Base-by-base conservation (phyloP, 768 basidiomycete genomes). In the Amanita molliuscula region DNA sequence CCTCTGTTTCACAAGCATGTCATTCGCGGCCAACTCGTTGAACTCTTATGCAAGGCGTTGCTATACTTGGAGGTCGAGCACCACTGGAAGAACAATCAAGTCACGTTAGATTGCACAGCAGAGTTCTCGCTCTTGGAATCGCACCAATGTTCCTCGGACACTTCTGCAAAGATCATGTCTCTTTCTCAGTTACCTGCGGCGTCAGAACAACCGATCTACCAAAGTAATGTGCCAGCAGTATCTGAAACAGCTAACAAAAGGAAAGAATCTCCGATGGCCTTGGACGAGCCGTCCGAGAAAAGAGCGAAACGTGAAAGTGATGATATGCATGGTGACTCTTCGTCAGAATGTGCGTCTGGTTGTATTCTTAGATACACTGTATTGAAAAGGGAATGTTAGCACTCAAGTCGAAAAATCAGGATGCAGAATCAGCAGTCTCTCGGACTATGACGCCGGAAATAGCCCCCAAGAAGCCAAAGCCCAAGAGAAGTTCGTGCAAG, bases 41-140 rank as follows among this genome's bases (percentile, higher is more conserved):
- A 91, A 50, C 78, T 90, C 20, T 76, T 92, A 29, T 75, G 77
- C 61, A 91, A 88, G 65, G 80, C 89, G 3, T 68, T 92, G 15
- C 75, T 91, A 8, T 92, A 88, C 56, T 70, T 75, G 16, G 89
- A 92, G 66, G 85, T 86, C 47, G 89, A 92, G 69, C 75, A 82
- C 6, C 89, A 91, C 58, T 91, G 85, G 82, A 77, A 78, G 53
- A 74, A 73, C 7, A 79, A 79, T 59, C 68, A 71, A 31, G 66
- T 84, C 52, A 74, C 78, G 6, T 71, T 68, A 40, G 79, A 76
- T 56, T 92, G 89, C 74, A 81, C 78, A 59, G 69, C 74, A 29
- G 63, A 73, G 9, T 90, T 91, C 68, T 82, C 84, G 15, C 67
- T 92, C n/a, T 70, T 91, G 25, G 81, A 86, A 51, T 75, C 67